phyloP scores from a whole-genome alignment of 306 rosid genomes.

The Glycine soja region DNA sequence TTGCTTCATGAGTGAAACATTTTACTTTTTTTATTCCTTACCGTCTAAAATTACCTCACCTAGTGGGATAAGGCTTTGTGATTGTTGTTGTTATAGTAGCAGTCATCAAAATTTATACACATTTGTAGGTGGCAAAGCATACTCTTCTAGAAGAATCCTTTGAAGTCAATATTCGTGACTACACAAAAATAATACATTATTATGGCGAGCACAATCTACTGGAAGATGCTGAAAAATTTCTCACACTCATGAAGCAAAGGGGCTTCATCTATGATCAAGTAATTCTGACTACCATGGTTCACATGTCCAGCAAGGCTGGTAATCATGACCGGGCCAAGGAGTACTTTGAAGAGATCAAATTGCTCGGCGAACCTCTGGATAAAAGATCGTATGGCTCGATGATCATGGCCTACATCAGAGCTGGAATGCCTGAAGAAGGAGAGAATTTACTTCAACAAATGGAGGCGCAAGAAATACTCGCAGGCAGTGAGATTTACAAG shows the following conservation, averaged over 20 bases:
- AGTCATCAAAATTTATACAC: not conserved
- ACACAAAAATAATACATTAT: slow-evolving; percentile 77
- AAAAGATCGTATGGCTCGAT: slow-evolving; percentile 85
- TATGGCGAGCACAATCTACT: slow-evolving; percentile 71
- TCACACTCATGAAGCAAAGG: slow-evolving; percentile 66
- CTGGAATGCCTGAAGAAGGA: slow-evolving; percentile 73
- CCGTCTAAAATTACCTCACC: no score
- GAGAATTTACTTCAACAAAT: slow-evolving; percentile 75
- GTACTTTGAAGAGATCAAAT: slow-evolving; percentile 82
- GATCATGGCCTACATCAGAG: slow-evolving; percentile 90
- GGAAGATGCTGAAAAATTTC: slow-evolving; percentile 70
- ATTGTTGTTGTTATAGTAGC: no score
- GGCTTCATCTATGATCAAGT: slow-evolving; percentile 83
- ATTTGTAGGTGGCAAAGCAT: slow-evolving; percentile 75
- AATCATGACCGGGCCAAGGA: slow-evolving; percentile 66
- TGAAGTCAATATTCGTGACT: slow-evolving; percentile 77
- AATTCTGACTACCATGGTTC: slow-evolving; percentile 75
- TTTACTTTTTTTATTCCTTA: slow-evolving; percentile 17
- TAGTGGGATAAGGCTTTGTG: no score
- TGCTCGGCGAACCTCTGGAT: slow-evolving; percentile 75
- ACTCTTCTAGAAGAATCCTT: slow-evolving; percentile 78
- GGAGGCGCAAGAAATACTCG: slow-evolving; percentile 72
- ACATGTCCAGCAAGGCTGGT: slow-evolving; percentile 88
- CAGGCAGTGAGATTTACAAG: slow-evolving; percentile 87
- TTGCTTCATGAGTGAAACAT: slow-evolving; percentile 33